phyloP scores from a whole-genome alignment of 805 yeast species.

The Candida ovalis region DNA sequence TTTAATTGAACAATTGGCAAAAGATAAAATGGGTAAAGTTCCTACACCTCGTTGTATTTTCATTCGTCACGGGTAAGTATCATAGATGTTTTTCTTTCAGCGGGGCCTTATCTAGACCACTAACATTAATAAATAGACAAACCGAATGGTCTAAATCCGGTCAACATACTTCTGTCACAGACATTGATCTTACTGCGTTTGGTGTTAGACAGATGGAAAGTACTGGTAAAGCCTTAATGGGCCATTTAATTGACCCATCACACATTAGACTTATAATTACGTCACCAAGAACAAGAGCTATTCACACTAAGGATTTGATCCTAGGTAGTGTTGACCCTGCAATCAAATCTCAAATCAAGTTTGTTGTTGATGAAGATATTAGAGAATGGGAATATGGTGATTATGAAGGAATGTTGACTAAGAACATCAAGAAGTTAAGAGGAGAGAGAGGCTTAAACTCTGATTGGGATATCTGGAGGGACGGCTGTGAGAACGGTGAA shows the following conservation, averaged over 20 bases:
- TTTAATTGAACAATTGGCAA: not conserved
- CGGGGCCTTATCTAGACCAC: not conserved
- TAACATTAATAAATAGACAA: conserved; percentile 38
- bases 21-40: not conserved
- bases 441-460: conserved; percentile 49
- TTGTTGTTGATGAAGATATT: conserved; percentile 59
- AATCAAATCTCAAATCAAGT: conserved; percentile 38
- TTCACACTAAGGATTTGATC: conserved; percentile 65
- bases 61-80: conserved; percentile 6
- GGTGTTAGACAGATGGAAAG: conserved; percentile 74
- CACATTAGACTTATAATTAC: conserved; percentile 62
- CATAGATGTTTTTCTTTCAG: not conserved
- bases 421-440: conserved; percentile 62
- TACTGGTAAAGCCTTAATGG: conserved; percentile 71
- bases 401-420: conserved; percentile 79
- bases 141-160: conserved; percentile 96
- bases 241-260: conserved; percentile 59
- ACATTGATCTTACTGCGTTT: conserved; percentile 68
- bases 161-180: conserved; percentile 85
- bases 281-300: conserved; percentile 82
- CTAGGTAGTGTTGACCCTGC: conserved; percentile 45
- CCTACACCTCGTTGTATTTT: conserved; percentile 5
- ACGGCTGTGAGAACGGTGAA: conserved; percentile 94
- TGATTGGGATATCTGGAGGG: conserved; percentile 80
- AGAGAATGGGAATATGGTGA: conserved; percentile 98